Evolutionary conservation across 805 yeast genomes (phyloP), one percentile per base, ranked within the genome.

Genomic region (Nakazawaea pomicola): DNA sequence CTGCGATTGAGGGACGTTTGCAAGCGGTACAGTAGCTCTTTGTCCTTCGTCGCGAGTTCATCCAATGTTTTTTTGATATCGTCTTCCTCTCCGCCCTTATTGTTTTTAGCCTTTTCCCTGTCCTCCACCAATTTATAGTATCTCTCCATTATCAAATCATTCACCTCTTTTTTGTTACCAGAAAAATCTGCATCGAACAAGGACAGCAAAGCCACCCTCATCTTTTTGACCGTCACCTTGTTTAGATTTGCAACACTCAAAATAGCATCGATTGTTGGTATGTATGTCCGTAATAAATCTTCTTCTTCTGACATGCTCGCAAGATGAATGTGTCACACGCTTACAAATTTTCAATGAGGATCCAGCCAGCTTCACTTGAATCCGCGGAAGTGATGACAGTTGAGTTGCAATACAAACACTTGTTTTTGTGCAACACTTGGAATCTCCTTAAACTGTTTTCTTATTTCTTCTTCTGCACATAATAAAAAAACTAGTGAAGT

Each of bases 241-340:
- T 80, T 81, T 24, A 83, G 67, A 51, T 85, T 83, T 1, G 90
- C 76, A 6, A 77, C 89, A 37, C 80, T 65, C 28, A 86, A 60
- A 9, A 86, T 83, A 1, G 95, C 84, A 55, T 82, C 89, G 28
- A 83, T 79, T 47, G 81, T 77, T 3, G 87, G 83, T 6, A 70
- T 59, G 48, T 73, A 80, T 7, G 17, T n/a, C 12, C n/a, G n/a
- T n/a, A n/a, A n/a, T n/a, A n/a, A n/a, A n/a, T 33, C 29, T 3
- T 23, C 6, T 14, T 33, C 20, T 3, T 23, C 25, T 23, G 25
- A 7, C 25, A 23, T 23, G 10, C 10, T 23, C 25, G 10, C 25
- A 8, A 23, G n/a, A n/a, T n/a, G n/a, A n/a, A n/a, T n/a, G n/a
- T n/a, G n/a, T n/a, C n/a, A n/a, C n/a, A n/a, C n/a, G n/a, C n/a